phyloP scores from a whole-genome alignment of 2,329 filamentous ascomycete genomes.

The Xylariaceae sp. region DNA sequence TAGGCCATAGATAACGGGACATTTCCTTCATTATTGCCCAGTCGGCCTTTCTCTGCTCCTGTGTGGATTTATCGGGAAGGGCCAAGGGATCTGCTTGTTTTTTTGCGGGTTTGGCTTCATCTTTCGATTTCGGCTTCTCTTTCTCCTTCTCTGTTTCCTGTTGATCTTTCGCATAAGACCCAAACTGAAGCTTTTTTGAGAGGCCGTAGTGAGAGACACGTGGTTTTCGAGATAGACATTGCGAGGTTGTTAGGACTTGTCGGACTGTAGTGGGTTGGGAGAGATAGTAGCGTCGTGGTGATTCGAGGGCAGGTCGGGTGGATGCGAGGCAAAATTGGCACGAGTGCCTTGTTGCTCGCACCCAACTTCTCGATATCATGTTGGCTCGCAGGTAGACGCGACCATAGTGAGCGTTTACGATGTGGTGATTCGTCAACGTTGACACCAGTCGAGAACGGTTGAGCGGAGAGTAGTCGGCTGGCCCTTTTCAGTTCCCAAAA shows the following conservation, averaged over 20 bases:
- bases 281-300: constrained; percentile 5
- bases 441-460: no score
- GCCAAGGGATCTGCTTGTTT: constrained; percentile 53
- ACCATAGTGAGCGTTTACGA: constrained; percentile 17
- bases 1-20: constrained; percentile 94
- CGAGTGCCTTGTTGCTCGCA: constrained; percentile 19
- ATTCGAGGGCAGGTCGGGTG: constrained; percentile 13
- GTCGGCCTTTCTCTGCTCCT: constrained; percentile 92
- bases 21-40: constrained; percentile 99
- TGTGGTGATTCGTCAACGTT: neutral
- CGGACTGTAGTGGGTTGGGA: constrained; percentile 1
- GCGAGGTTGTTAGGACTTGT: constrained; percentile 22
- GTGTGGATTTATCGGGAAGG: constrained; percentile 62
- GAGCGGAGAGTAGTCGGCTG: no score
- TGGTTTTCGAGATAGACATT: constrained; percentile 17
- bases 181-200: constrained; percentile 15
- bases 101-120: constrained; percentile 15
- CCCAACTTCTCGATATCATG: constrained; percentile 27
- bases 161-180: constrained; percentile 17
- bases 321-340: constrained; percentile 20
- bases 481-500: no score
- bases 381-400: constrained; percentile 7
- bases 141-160: no score
- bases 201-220: constrained; percentile 9
- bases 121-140: constrained; percentile 16